Base-by-base conservation (phyloP, 1,139 yeast genomes). In the Debaryomyces sp. region DNA sequence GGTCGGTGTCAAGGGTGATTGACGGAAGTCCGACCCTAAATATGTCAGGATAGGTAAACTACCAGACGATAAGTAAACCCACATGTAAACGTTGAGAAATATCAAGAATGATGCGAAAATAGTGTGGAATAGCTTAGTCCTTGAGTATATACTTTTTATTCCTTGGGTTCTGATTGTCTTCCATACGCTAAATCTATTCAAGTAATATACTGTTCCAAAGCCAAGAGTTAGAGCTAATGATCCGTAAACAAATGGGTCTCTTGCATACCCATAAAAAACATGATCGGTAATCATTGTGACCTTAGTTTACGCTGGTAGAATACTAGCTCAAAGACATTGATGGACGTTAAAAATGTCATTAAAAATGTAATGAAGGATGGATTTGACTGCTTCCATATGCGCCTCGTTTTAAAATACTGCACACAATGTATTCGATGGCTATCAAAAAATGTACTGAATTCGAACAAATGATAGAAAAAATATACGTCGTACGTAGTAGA, bases 1-100 rank as follows among this genome's bases (percentile, higher is more conserved):
- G 10, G 17, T n/a, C 10, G n/a, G 36, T 7, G 41, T 30, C 5
- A 46, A 29, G 13, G 49, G 49, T 7, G 49, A 42, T n/a, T 12
- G 5, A 30, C 24, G 38, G 26, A 35, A 21, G 7, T 35, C 38
- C 15, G 26, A 17, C 10, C 15, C 22, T 7, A 35, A 18, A 12
- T 9, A 21, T 22, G 22, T 12, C 24, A 18, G 15, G 7, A 17
- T 32, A 6, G 12, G n/a, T 13, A 41, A 41, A 30, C 17, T 10
- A 4, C 29, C 9, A 10, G 26, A 12, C 12, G 43, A 41, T 15
- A 41, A 21, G 8, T 41, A 17, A 22, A 30, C 22, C 43, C 43
- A 41, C 10, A 32, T 17, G 7, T 22, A 30, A 18, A 41, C 22
- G 18, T 41, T 41, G 6, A 41, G 18, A 9, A 32, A 13, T 12